Base-by-base conservation (phyloP, 225 moss, liverwort and hornwort genomes). In the Straminergon stramineum region DNA sequence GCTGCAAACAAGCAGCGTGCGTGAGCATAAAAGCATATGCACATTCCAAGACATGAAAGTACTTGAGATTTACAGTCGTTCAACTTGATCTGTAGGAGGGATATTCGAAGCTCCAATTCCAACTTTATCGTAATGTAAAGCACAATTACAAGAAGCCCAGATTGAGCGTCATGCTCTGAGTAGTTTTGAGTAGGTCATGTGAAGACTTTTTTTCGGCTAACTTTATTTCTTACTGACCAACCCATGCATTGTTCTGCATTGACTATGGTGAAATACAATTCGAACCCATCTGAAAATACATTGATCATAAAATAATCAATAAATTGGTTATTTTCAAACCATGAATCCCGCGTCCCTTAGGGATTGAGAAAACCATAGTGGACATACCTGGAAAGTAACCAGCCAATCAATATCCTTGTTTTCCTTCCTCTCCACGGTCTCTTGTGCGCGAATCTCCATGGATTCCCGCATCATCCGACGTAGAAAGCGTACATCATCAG, bases 381-480 rank as follows among this genome's bases (percentile, higher is more conserved):
- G n/a, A 67, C 83, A 86, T 30, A 96, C 99, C 99, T 99, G 99
- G 89, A 96, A 97, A 84, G 91, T 89, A 37, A 90, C 85, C 48
- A 97, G 94, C 92, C 95, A 99, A 83, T 96, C 96, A 35, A 53
- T 71, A 51, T 97, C 97, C 91, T 88, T 93, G 71, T 73, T 92
- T 35, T 86, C 97, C 86, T 95, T 96, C 89, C 76, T 99, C 51
- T 95, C 96, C 70, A 97, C 75, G n/a, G 94, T 91, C 85, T 97
- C 97, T 83, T 92, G 94, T 4, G 97, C 97, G 31, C 99, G 97
- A 66, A 99, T 93, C 90, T 95, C 95, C 95, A 99, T 99, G 32
- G 99, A 99, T 88, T 97, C 97, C 5, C 99, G 97, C 97, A 99
- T 99, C 94, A 99, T 90, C 39, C 91, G 95, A 71, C 97, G 95